A percentile compares a stretch with the other conserved stretches of the same genome.
Evolutionary conservation across 2,329 filamentous ascomycete species (phyloP).

Genomic region (Didymella pinodella): DNA sequence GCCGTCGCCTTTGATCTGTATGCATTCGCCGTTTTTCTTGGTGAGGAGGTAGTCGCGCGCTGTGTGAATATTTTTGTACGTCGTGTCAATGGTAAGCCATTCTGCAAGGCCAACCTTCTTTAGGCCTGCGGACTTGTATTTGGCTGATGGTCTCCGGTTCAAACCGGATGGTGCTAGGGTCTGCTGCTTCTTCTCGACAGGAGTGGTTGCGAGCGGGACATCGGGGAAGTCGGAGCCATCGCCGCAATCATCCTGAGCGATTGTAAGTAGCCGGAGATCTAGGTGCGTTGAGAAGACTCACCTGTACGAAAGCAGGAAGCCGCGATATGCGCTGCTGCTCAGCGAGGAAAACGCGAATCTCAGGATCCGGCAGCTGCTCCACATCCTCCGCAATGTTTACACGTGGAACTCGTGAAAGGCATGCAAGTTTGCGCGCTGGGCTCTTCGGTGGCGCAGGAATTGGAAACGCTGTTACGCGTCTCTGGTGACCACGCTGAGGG

Average conservation of each 20-base stretch:
- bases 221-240: constrained; percentile 39
- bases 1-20: constrained; percentile 57
- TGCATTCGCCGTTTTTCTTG: constrained; percentile 51
- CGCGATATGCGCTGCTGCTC: constrained; percentile 37
- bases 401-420: not conserved
- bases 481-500: constrained; percentile 3
- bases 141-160: constrained; percentile 2
- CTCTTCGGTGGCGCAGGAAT: constrained; percentile 1
- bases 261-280: not conserved
- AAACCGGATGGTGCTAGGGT: not conserved
- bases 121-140: constrained; percentile 50
- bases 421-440: not conserved
- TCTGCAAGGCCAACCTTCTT: constrained; percentile 55
- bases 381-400: constrained; percentile 23
- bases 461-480: constrained; percentile 7
- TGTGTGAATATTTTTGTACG: constrained; percentile 55
- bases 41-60: constrained; percentile 54
- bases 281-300: not conserved
- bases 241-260: constrained; percentile 39
- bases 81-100: constrained; percentile 60
- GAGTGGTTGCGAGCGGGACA: constrained; percentile 25
- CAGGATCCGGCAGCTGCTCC: constrained; percentile 12
- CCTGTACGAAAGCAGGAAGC: constrained; percentile 34
- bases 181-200: constrained; percentile 13
- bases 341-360: constrained; percentile 22